Percentiles rank a stretch among this genome's conserved stretches.
Conservation (phyloP, 139 green algal species). For the Volvox reticuliferus region DNA sequence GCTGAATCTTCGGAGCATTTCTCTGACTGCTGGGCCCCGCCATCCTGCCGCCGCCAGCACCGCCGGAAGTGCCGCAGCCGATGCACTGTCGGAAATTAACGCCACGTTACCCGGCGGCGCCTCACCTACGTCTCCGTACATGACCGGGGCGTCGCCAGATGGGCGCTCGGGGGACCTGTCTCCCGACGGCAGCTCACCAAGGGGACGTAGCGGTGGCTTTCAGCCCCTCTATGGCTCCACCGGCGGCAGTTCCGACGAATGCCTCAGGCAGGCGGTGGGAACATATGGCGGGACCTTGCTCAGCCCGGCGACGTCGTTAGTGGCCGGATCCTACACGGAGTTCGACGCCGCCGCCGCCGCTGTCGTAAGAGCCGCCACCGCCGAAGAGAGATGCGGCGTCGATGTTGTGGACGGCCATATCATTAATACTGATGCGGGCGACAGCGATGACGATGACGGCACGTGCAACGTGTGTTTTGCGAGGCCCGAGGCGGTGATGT, state of each 20-base stretch:
- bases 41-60: not conserved
- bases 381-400: not conserved
- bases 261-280: not conserved
- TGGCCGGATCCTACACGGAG: not conserved
- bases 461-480: slow-evolving; percentile 26
- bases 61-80: not conserved
- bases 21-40: not conserved
- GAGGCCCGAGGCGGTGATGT: slow-evolving; percentile 2
- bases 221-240: not conserved
- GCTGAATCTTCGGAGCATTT: not conserved
- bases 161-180: not conserved
- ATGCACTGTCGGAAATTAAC: not conserved
- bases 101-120: not conserved
- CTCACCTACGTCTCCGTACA: not conserved
- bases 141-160: not conserved
- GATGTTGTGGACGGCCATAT: not conserved
- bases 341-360: slow-evolving; percentile 10
- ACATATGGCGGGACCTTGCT: not conserved
- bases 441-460: slow-evolving; percentile 6
- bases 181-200: not conserved
- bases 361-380: not conserved
- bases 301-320: not conserved
- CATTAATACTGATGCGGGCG: no score
- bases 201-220: no score
- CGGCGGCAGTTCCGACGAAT: not conserved